Base-by-base conservation (phyloP, 73 alveolate species). In the Uronychia setigera region DNA sequence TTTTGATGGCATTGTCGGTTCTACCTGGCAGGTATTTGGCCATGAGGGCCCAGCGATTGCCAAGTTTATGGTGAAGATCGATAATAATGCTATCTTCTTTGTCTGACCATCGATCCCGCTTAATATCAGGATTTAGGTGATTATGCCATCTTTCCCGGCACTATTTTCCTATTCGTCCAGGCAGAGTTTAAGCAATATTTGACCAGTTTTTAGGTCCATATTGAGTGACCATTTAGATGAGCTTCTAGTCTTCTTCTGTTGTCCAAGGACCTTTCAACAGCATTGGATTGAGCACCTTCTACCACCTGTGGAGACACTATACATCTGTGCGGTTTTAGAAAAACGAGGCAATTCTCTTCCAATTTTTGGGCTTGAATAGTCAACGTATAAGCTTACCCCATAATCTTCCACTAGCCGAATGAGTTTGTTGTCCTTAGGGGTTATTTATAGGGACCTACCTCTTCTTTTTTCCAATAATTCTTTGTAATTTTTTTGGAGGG, bases 191-290 rank as follows among this genome's bases (percentile, higher is more conserved):
- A 27, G 97, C 98, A 28, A 96, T 94, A 86, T 80, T 29, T 57
- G 92, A 83, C 98, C 99, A 96, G 80, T 96, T 90, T 76, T 95
- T 92, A 59, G 94, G 96, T 28, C 99, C 99, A 79, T 78, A 82
- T 82, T 93, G 77, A 19, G 77, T 80, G 29, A 96, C 97, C 92
- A 91, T 84, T 29, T 94, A 88, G n/a, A 92, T 91, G 58, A 96
- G 84, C 32, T 88, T 93, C 29, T 90, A 79, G 80, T 96, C 99
- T 80, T 96, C 99, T 26, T 96, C 96, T 35, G 88, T 93, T 1
- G 97, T 88, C 98, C 99, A 96, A 58, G 97, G 97, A 1, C 98
- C 99, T 82, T 94, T 96, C 59, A 92, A 88, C 80, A 96, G 78
- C n/a, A 88, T 93, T 0, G 98, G 97, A 78, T 89, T 85, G 32